Conservation (phyloP, 176 grass and related monocot genomes). For the Carex cristatella region DNA sequence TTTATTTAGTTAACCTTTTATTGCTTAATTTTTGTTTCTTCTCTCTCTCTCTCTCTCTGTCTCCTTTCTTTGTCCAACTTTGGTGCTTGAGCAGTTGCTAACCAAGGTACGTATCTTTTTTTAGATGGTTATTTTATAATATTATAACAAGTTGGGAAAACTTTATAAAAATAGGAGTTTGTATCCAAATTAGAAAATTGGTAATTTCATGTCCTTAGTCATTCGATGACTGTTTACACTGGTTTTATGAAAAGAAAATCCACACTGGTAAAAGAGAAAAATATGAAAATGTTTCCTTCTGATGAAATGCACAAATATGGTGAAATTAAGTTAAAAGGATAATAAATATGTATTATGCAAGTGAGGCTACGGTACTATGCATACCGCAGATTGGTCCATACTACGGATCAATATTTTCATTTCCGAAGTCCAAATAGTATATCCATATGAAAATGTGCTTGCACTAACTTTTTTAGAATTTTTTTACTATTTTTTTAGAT, state of each 20-base stretch:
- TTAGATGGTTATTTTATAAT: background rate
- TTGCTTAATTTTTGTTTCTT: conserved; percentile 19
- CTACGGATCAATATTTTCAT: too few species aligned
- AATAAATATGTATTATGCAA: background rate
- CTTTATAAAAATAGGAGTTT: background rate
- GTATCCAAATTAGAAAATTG: background rate
- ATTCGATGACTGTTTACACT: background rate
- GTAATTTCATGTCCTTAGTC: background rate
- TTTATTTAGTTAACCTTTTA: conserved; percentile 22
- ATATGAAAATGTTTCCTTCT: background rate
- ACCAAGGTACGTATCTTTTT: conserved; percentile 11
- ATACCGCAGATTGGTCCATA: too few species aligned
- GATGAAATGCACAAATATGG: background rate
- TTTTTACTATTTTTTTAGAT: too few species aligned
- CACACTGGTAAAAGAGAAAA: background rate
- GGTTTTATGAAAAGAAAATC: background rate
- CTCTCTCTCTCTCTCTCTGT: background rate
- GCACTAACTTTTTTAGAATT: too few species aligned
- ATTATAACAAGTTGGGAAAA: background rate
- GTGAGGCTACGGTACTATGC: too few species aligned
- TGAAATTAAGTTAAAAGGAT: background rate
- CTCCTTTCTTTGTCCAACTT: conserved; percentile 11
- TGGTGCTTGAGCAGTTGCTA: conserved; percentile 18
- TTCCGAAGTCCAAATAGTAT: too few species aligned
- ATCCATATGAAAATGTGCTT: too few species aligned